Evolutionary conservation across 257 asterid species (phyloP), one percentile per base, ranked within the genome.

Genomic region (Echites panduratus): DNA sequence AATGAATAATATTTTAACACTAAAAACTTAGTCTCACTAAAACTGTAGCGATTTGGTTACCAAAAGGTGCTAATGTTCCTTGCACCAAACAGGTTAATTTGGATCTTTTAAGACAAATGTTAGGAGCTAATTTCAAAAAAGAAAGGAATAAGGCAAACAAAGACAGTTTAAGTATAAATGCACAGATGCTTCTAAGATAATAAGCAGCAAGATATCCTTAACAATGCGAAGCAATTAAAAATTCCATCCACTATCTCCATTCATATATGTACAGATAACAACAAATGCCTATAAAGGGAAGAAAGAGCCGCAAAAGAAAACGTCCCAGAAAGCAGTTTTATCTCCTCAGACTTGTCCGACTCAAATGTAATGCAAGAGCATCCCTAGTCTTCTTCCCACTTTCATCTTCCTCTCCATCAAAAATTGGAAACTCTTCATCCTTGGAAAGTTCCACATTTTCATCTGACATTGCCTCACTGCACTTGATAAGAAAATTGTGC

Each of bases 401-500:
- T 66, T 86, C 97, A 79, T 82, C 79, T 11, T 77, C 85, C 68
- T 80, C 90, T 72, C 91, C 97, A 44, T 83, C 85, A 47, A 82
- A 89, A 4, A 75, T 73, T 0, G 86, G 84, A 72, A 90, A 81
- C 76, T 68, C 84, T 48, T 70, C 57, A 57, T 65, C 82, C 75
- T 72, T 76, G 9, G 8, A 64, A 70, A 57, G 77, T 73, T 85
- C 89, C 5, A 58, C 78, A 26, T 73, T 74, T 22, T 87, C 96
- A 59, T 84, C 95, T 0, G 80, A 78, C 68, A 80, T 50, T 10
- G 68, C 85, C 81, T 93, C 97, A 66, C 97, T 90, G 84, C 97
- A 90, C 84, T 90, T 93, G 79, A 93, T 88, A 72, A 90, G 90
- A 83, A 93, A 93, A 87, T 93, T 93, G 79, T 93, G 96, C 89